Percentiles rank a stretch among this genome's conserved stretches.
Conservation (phyloP, 768 basidiomycete genomes). For the Boletus tomentosulus region DNA sequence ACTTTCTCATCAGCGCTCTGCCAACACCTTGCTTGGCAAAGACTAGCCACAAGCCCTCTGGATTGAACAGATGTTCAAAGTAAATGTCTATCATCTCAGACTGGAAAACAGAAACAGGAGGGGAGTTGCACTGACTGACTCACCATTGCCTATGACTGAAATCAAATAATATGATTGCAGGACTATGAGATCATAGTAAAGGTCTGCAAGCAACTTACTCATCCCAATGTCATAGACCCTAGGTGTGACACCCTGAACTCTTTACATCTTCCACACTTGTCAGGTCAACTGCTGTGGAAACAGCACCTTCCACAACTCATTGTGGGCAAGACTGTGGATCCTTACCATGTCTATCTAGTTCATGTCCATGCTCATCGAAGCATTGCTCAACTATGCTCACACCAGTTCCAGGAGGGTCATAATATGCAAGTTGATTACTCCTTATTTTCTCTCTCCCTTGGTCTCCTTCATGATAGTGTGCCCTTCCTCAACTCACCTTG, state of each 20-base stretch:
- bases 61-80: background rate
- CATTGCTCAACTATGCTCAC: slow-evolving; percentile 2
- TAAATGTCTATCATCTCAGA: background rate
- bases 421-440: background rate
- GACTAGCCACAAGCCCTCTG: slow-evolving; percentile 1
- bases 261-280: too few relatives aligned
- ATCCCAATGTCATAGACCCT: background rate
- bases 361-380: slow-evolving; percentile 9
- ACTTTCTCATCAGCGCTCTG: background rate
- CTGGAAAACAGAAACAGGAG: background rate
- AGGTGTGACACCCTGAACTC: background rate
- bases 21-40: background rate
- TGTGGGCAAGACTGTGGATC: background rate
- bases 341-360: background rate
- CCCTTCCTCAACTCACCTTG: background rate
- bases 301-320: background rate
- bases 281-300: background rate
- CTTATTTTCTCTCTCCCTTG: background rate
- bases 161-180: background rate
- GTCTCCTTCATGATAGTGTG: background rate
- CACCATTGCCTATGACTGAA: too few relatives aligned
- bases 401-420: background rate
- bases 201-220: background rate
- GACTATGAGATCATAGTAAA: background rate
- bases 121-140: background rate